Base-by-base conservation (phyloP, 495 filamentous ascomycete species). In the Penicillium bialowiezense region DNA sequence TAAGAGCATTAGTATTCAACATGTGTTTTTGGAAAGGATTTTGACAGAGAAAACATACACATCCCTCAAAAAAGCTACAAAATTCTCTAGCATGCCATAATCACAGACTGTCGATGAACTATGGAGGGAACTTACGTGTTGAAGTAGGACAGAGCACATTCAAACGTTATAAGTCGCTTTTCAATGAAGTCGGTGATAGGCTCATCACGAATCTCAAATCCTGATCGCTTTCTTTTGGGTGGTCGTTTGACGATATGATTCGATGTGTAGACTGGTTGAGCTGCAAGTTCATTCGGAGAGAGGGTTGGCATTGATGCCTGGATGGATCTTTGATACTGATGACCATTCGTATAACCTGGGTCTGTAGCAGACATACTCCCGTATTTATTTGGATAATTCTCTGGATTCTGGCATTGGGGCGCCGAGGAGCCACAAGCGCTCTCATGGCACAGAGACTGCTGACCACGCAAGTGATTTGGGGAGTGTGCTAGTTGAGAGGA, bases 11-110 rank as follows among this genome's bases (percentile, higher is more conserved):
- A 53, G 32, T 20, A 47, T 21, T 8, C 26, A 6, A 41, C n/a
- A n/a, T n/a, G n/a, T n/a, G n/a, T n/a, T n/a, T n/a, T n/a, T n/a
- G n/a, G n/a, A n/a, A n/a, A n/a, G n/a, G 41, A 7, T 4, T 24
- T 24, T 12, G 20, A 7, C 14, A 15, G 17, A 8, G 9, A 21
- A 3, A 19, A 57, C 65, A 52, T 55, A 70, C 68, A 40, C 73
- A 77, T 23, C 73, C 73, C 52, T 71, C 50, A 33, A 75, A 77
- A 52, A 74, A 77, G 7, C 69, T 71, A 42, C 1, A 26, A 13
- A 9, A 3, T 15, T 28, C 17, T 3, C 17, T 3, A 39, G 32
- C 39, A 19, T 37, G 19, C 9, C 9, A 32, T 1, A 38, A 18
- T 34, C 18, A 12, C 19, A 23, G 13, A 23, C 7, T 14, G 1